Evolutionary conservation across 257 asterid species (phyloP), one percentile per base, ranked within the genome.

Genomic region (Ligustrum vulgare): DNA sequence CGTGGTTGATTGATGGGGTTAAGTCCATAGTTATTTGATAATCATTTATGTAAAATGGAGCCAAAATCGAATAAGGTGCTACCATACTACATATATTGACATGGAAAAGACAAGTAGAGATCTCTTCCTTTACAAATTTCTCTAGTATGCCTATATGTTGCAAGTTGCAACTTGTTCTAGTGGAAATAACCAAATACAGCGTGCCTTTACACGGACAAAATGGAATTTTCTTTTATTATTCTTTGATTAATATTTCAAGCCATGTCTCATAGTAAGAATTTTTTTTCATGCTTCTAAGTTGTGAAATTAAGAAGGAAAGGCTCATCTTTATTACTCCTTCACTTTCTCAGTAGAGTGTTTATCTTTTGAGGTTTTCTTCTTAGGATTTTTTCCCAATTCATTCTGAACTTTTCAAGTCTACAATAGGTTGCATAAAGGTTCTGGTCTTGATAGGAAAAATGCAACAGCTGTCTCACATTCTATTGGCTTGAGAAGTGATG

Each of bases 391-490:
- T 63, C 4, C 32, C 22, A 31, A 15, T 67, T 22, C 23, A 5
- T 31, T 77, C 74, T 78, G 35, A 68, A 64, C 1, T n/a, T 66
- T 64, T 47, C 32, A 54, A 60, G 1, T 60, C 56, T n/a, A 71
- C 65, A 74, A 47, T 88, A 89, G 97, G 81, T 70, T 86, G 60
- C 72, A 51, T 58, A 89, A 82, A 80, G 85, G 81, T 76, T 75
- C 86, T 34, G 78, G 78, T 25, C 37, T 35, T 45, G 79, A 81
- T 67, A 84, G 79, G 79, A 89, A 74, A 79, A 81, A 43, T 13
- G 65, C 73, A 5, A 54, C 35, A 66, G 65, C 80, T 32, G 32
- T 65, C 25, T 87, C 91, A 20, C 81, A 90, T 3, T 77, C 86
- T 41, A 49, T 83, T 77, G 82, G 80, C 86, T 81, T 69, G 75